phyloP scores from a whole-genome alignment of 2,329 filamentous ascomycete species.

The Aspergillus pseudoterreus region DNA sequence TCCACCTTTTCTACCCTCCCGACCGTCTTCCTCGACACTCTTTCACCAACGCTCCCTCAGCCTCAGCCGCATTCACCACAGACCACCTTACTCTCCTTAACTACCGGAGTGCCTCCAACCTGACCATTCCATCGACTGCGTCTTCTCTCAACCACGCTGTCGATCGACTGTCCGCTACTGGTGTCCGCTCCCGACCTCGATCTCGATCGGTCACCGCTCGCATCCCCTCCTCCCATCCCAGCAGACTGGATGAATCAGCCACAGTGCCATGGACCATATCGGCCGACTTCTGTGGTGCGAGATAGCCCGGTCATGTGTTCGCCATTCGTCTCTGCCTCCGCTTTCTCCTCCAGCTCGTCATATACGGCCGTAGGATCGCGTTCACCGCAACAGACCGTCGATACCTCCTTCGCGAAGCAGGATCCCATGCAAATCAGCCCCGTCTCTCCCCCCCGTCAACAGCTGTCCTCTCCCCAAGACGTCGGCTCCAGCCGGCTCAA shows the following conservation, averaged over 20 bases:
- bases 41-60: neutral
- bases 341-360: constrained; percentile 17
- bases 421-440: constrained; percentile 14
- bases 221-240: neutral
- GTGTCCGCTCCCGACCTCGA: neutral
- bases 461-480: constrained; percentile 9
- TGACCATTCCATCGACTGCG: neutral
- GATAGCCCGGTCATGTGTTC: constrained; percentile 28
- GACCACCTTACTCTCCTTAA: neutral
- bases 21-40: constrained; percentile 6
- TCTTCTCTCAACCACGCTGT: no score
- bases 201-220: constrained; percentile 6
- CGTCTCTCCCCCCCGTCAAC: constrained; percentile 17
- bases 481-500: constrained; percentile 25
- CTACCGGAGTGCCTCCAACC: neutral
- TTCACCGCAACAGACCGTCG: constrained; percentile 13
- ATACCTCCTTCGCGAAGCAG: constrained; percentile 11
- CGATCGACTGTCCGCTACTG: neutral
- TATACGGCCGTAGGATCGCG: constrained; percentile 13
- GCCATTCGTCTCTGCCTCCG: constrained; percentile 17
- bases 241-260: constrained; percentile 30
- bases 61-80: constrained; percentile 1
- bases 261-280: constrained; percentile 30
- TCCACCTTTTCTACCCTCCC: constrained; percentile 14
- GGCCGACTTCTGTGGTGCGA: constrained; percentile 21